Percentiles rank a stretch among this genome's conserved stretches.
These are phyloP conservation scores for Stevia rebaudiana DNA, from an alignment of 140 eudicot species.

Conservation along the genomic window DNA sequence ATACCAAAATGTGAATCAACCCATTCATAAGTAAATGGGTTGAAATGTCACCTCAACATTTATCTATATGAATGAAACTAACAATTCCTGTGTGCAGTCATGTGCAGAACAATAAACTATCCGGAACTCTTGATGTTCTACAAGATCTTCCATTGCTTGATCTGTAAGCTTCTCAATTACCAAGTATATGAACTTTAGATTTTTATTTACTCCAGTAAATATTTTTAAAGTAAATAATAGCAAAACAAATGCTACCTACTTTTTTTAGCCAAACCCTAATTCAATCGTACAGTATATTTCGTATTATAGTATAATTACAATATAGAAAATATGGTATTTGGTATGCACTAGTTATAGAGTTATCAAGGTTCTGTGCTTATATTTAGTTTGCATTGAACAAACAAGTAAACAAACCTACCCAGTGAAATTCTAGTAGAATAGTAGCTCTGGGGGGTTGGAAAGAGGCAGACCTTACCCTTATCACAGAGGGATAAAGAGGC, in stretches of 20 bases:
- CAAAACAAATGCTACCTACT: not conserved
- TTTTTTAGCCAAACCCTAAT: not conserved
- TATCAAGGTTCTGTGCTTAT: not conserved
- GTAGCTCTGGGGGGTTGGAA: too few species aligned
- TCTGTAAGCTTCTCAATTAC: conserved; percentile 50
- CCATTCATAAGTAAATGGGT: not conserved
- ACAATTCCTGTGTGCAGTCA: conserved; percentile 50
- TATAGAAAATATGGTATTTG: not conserved
- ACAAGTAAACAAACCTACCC: too few species aligned
- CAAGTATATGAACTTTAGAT: not conserved
- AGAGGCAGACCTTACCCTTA: too few species aligned
- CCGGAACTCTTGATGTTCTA: conserved; percentile 79
- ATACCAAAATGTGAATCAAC: not conserved
- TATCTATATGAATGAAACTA: conserved; percentile 9
- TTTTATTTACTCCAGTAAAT: not conserved
- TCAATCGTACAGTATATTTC: not conserved
- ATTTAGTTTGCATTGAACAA: not conserved
- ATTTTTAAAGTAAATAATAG: too few species aligned
- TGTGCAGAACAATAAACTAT: conserved; percentile 83
- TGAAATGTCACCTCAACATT: not conserved
- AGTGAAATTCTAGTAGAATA: too few species aligned
- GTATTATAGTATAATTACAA: not conserved
- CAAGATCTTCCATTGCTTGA: conserved; percentile 72
- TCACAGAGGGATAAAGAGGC: too few species aligned
- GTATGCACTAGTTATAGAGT: not conserved